phyloP scores from a whole-genome alignment of 805 yeast species.

The Starmerella gropengiesseri region DNA sequence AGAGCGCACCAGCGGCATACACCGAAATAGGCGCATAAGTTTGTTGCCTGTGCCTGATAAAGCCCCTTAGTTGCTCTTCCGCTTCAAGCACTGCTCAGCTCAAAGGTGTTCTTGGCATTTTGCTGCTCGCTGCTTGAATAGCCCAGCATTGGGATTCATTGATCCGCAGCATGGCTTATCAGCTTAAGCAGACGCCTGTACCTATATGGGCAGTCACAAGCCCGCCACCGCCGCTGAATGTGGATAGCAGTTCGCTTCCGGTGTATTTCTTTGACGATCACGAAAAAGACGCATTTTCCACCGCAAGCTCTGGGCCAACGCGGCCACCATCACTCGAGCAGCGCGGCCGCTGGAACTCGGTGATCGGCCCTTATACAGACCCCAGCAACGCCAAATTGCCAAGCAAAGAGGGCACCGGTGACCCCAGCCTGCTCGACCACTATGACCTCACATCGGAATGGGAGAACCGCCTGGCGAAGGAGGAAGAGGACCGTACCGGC shows the following conservation, averaged over 20 bases:
- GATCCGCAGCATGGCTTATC: constrained; percentile 17
- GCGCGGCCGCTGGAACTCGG: constrained; percentile 20
- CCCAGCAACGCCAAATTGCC: too few species aligned
- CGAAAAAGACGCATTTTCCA: not conserved
- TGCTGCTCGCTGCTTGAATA: too few species aligned
- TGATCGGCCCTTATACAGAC: constrained; percentile 5
- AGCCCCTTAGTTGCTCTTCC: too few species aligned
- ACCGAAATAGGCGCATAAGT: too few species aligned
- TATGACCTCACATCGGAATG: constrained; percentile 21
- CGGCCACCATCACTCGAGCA: constrained; percentile 7
- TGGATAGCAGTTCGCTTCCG: constrained; percentile 17
- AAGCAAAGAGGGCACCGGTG: constrained; percentile 5
- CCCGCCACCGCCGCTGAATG: constrained; percentile 8
- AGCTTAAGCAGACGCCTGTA: constrained; percentile 19
- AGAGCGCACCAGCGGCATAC: too few species aligned
- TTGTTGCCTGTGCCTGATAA: too few species aligned
- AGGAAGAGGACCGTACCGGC: not conserved
- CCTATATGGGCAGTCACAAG: constrained; percentile 21
- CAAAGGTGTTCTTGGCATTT: too few species aligned
- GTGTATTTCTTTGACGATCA: constrained; percentile 12
- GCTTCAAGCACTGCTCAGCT: too few species aligned
- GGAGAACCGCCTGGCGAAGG: constrained; percentile 19
- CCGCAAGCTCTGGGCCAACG: not conserved
- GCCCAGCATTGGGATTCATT: too few species aligned
- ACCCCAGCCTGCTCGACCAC: constrained; percentile 15